Base-by-base conservation (phyloP, 208 protist genomes). In the Wallacemonas rigidus region DNA sequence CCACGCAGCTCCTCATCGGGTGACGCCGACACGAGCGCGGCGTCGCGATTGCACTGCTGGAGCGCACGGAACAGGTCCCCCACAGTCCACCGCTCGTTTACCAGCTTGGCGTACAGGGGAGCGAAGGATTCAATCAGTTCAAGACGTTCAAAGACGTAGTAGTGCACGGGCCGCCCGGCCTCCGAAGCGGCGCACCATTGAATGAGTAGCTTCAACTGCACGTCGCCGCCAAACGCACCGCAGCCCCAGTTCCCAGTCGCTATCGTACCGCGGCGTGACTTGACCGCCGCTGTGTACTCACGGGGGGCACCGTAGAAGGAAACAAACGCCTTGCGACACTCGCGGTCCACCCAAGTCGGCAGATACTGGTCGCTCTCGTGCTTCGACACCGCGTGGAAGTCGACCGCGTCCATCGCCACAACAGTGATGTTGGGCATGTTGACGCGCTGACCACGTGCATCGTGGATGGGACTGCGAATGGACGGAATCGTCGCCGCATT, bases 181-280 rank as follows among this genome's bases (percentile, higher is more conserved):
- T 83, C 65, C 0, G 92, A 88, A 0, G 91, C 90, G 17, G 93
- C 92, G 17, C 93, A 83, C 81, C 82, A 91, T 81, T 97, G 93
- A 39, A 97, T 67, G 39, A 98, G 64, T 36, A 90, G 44, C 72
- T 98, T 98, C 69, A 97, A 62, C 51, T 95, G 68, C 35, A 67
- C 50, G 72, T 98, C 84, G 3, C 95, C 93, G 58, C 82, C 72
- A 72, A 98, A 98, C 8, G 91, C 91, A 44, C 94, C 94, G 70
- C 95, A 98, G 51, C 95, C 94, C 94, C 95, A 98, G 65, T 95
- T 89, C 3, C 94, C 94, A 2, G 91, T 97, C 9, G 86, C 85
- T 2, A 96, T 73, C 64, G 81, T 47, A 11, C 82, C 86, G 1
- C 40, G 54, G 17, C 75, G 76, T 11, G 76, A 67, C 2, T 55